A percentile compares a stretch with the other conserved stretches of the same genome.
These are phyloP conservation scores for Salvia hispanica DNA, from an alignment of 257 asterid genomes.

Conservation along the genomic window DNA sequence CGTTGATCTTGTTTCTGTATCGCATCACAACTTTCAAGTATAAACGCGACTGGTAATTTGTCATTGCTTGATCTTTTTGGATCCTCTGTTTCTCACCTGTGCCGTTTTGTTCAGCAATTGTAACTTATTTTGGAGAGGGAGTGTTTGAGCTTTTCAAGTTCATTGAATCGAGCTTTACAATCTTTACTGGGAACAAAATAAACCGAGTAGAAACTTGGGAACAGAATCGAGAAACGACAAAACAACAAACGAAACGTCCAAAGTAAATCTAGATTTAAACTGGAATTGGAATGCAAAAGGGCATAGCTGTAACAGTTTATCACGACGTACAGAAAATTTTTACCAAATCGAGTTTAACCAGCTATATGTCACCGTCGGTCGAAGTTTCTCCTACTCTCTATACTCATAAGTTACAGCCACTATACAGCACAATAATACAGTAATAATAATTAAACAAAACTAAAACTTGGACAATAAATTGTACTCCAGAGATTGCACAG, in stretches of 20 bases:
- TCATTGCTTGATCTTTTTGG: neutral
- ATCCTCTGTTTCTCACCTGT: neutral
- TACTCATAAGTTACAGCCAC: slow-evolving; percentile 22
- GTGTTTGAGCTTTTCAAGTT: neutral
- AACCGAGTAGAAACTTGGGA: neutral
- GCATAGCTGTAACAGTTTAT: neutral
- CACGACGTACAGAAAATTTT: neutral
- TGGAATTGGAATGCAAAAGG: neutral
- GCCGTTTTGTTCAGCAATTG: neutral
- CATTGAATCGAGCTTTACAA: too few species aligned
- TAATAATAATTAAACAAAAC: slow-evolving; percentile 10
- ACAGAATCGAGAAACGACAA: too few species aligned
- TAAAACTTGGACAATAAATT: neutral
- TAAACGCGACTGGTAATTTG: neutral
- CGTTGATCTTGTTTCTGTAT: slow-evolving; percentile 2
- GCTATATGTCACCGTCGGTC: neutral
- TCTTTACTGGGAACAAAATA: neutral
- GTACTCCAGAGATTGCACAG: neutral
- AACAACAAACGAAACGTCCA: neutral
- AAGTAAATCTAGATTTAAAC: neutral
- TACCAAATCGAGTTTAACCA: neutral
- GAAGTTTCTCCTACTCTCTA: neutral
- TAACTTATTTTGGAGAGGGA: too few species aligned
- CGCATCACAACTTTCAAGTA: neutral
- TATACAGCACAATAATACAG: slow-evolving; percentile 30